These are phyloP conservation scores for Chalciporus piperatus DNA, from an alignment of 768 basidiomycete genomes.

Conservation along the genomic window DNA sequence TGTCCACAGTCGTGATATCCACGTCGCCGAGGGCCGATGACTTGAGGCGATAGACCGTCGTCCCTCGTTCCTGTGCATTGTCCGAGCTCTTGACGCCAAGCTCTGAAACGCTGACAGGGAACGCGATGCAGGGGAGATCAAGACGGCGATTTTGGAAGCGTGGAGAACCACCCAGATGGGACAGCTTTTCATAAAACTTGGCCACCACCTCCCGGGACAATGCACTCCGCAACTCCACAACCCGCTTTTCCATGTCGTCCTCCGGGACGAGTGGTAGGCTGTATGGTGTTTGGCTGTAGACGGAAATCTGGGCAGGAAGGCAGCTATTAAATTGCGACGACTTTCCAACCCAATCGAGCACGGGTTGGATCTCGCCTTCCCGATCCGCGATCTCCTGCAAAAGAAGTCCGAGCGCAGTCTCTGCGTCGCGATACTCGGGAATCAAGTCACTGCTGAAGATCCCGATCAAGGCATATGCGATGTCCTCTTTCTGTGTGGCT, in stretches of 20 bases:
- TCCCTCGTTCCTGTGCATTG: not conserved
- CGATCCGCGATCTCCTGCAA: conserved; percentile 9
- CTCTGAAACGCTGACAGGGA: too few species aligned
- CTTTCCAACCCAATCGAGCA: conserved; percentile 12
- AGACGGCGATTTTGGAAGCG: not conserved
- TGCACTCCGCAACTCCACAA: not conserved
- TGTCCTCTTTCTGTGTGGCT: conserved; percentile 4
- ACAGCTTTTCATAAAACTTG: not conserved
- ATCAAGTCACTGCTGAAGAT: conserved; percentile 14
- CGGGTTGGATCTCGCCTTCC: conserved; percentile 1
- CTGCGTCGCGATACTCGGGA: conserved; percentile 6
- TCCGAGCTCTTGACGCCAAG: not conserved
- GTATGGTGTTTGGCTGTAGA: not conserved
- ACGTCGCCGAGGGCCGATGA: conserved; percentile 3
- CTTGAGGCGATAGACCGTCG: not conserved
- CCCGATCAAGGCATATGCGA: conserved; percentile 14
- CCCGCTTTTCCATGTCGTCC: not conserved
- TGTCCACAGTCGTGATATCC: not conserved
- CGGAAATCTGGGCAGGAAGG: conserved; percentile 7
- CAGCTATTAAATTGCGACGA: conserved; percentile 13
- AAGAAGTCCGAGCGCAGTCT: conserved; percentile 8
- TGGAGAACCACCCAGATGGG: not conserved
- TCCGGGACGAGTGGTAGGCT: not conserved
- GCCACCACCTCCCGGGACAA: not conserved
- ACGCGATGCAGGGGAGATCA: not conserved